Conservation (phyloP, 108 stramenopile genomes). For the Cyclotella baltica region DNA sequence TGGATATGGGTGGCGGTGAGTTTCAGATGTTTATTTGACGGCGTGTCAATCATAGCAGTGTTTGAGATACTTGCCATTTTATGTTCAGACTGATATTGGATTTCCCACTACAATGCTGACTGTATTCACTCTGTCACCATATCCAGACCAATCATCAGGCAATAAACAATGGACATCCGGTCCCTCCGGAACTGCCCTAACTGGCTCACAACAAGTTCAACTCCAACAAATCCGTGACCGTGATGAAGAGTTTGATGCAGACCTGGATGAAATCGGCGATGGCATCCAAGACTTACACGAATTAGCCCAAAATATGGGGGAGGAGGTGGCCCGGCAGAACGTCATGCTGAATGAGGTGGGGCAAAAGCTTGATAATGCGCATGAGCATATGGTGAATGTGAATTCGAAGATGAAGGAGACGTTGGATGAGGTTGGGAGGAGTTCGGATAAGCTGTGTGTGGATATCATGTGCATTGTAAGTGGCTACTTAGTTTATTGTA, state of each 20-base stretch:
- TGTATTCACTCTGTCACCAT: background rate
- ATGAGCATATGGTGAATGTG: slow-evolving; percentile 81
- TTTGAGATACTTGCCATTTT: background rate
- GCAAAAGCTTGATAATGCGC: slow-evolving; percentile 73
- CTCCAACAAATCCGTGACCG: slow-evolving; percentile 81
- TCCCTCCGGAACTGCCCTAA: slow-evolving; percentile 57
- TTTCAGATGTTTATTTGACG: background rate
- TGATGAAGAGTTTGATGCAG: slow-evolving; percentile 86
- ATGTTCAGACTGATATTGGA: background rate
- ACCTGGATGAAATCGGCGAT: slow-evolving; percentile 90
- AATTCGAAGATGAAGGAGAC: slow-evolving; percentile 93
- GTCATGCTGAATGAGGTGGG: slow-evolving; percentile 82
- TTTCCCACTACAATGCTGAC: background rate
- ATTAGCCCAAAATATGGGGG: slow-evolving; percentile 77
- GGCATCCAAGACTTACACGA: slow-evolving; percentile 89
- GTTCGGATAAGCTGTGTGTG: slow-evolving; percentile 91
- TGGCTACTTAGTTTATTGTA: background rate
- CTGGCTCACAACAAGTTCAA: slow-evolving; percentile 76
- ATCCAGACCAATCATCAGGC: slow-evolving; percentile 16
- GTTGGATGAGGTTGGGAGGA: slow-evolving; percentile 84
- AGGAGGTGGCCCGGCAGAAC: slow-evolving; percentile 85
- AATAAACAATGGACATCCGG: slow-evolving; percentile 39
- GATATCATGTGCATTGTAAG: slow-evolving; percentile 96
- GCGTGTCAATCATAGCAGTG: background rate
- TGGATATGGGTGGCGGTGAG: slow-evolving; percentile 20